Percentiles rank a stretch among this genome's conserved stretches.
These are phyloP conservation scores for Cucurbita moschata DNA, from an alignment of 306 rosid genomes.

Conservation along the genomic window DNA sequence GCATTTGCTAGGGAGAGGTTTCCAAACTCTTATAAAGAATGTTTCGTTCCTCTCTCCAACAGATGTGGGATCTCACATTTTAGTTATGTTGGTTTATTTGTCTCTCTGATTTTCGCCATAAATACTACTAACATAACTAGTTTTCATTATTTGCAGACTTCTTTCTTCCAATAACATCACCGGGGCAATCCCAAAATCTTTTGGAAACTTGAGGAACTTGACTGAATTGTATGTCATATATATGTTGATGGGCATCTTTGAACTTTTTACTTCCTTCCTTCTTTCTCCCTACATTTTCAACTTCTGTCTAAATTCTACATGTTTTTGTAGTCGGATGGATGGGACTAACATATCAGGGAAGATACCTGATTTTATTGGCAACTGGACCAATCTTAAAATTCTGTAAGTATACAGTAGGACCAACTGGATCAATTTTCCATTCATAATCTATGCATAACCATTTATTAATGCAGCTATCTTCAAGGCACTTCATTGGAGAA, in stretches of 20 bases:
- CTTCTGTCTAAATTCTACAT: conserved; percentile 7
- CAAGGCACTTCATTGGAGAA: conserved; percentile 70
- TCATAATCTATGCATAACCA: background rate
- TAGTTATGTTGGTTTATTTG: background rate
- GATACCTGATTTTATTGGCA: conserved; percentile 49
- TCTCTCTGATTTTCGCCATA: background rate
- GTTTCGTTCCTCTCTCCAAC: no score
- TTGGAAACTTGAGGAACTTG: conserved; percentile 38
- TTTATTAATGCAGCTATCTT: conserved; percentile 28
- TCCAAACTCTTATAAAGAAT: no score
- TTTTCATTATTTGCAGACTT: conserved; percentile 21
- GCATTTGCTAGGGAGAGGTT: no score
- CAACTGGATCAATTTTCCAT: no score
- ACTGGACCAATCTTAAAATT: conserved; percentile 31
- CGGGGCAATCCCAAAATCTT: conserved; percentile 46
- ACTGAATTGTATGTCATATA: conserved; percentile 36
- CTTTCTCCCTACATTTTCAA: background rate
- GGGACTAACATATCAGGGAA: conserved; percentile 44
- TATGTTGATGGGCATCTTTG: background rate
- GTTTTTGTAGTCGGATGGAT: conserved; percentile 42
- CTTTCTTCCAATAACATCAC: conserved; percentile 46
- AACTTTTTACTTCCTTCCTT: background rate
- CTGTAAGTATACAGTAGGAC: conserved; percentile 30
- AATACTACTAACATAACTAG: background rate
- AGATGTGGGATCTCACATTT: no score